Evolutionary conservation across 2,329 filamentous ascomycete species (phyloP), one percentile per base, ranked within the genome.

Genomic region (Talaromyces sp.): DNA sequence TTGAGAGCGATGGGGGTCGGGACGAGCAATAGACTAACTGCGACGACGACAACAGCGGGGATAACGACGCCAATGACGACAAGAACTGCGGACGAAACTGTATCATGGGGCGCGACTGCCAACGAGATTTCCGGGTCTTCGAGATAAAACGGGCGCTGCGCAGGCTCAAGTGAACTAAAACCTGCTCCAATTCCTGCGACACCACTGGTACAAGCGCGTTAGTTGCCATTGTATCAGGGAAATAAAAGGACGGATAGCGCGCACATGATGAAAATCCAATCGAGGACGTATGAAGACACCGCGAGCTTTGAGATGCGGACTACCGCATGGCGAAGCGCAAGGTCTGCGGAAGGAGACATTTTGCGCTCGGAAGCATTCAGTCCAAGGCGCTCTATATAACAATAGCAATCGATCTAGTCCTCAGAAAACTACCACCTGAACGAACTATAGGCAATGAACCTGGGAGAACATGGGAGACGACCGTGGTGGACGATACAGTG

Each of bases 61-160:
- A 84, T 80, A 38, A 86, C 72, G 24, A 89, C 78, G 51, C 81
- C 81, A 62, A 88, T 80, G n/a, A 91, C 70, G 17, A 87, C 73
- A 13, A 96, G 81, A 9, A 89, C 79, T 66, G 79, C 82, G 4
- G 84, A 83, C 0, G 87, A 84, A 17, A 97, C 87, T 2, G 88
- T 91, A 68, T 96, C 90, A 24, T 88, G 70, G 13, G 82, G 78
- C 55, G 84, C 84, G 67, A 84, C 86, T 0, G 93, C 92, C 67
- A 89, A 96, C 19, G 90, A 89, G 69, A 97, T 96, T 63, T 85
- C 84, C 24, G 87, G 85, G 69, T 97, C 87, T 64, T 86, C 79
- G 7, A 91, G 82, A 35, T 85, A 87, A 73, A 95, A 93, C 0
- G 87, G 86, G 38, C 87, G 82, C 66, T 86, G 85, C 68, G 87